Base-by-base conservation (phyloP, 1,139 yeast species). In the Magnusiomyces tetraspermus region DNA sequence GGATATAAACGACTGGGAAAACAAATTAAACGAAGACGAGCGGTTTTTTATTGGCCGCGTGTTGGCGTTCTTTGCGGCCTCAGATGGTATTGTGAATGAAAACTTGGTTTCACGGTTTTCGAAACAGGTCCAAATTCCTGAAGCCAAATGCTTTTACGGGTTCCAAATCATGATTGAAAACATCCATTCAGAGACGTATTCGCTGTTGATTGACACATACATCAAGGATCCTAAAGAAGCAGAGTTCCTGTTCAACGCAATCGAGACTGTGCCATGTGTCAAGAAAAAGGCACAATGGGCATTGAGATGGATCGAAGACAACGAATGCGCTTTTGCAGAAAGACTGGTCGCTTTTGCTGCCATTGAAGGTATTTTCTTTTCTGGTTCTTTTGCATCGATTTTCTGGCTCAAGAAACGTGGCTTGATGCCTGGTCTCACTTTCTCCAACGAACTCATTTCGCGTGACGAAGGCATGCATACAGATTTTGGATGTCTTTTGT, bases 91-190 rank as follows among this genome's bases (percentile, higher is more conserved):
- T 61, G 97, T 92, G 62, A 92, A 92, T 69, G 97, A 92, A 75
- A 92, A 92, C 75, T 79, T 92, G 70, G 96, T 92, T 59, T 97
- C 92, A 74, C 88, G 95, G 68, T 92, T 92, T 75, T 84, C 95
- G 55, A 95, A 96, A 59, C 97, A 94, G 75, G 96, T 92, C 57
- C 97, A 92, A 73, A 76, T 85, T 61, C 95, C 98, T 55, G 99
- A 92, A 76, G 98, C 97, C 63, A 90, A 92, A 73, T 89, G 97
- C 72, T 92, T 92, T 77, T 92, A 92, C 70, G 98, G 98, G 52
- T 92, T 92, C 85, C 97, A 92, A 76, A 92, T 92, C 71, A 92
- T 94, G 95, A 98, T 90, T 90, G 97, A 94, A 75, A 94, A 92
- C 77, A 92, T 92, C 66, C 98, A 92, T 73, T 84, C 96, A 33